Percentiles rank a stretch among this genome's conserved stretches.
Evolutionary conservation across 495 filamentous ascomycete species (phyloP).

Genomic region (Usnea hakonensis): DNA sequence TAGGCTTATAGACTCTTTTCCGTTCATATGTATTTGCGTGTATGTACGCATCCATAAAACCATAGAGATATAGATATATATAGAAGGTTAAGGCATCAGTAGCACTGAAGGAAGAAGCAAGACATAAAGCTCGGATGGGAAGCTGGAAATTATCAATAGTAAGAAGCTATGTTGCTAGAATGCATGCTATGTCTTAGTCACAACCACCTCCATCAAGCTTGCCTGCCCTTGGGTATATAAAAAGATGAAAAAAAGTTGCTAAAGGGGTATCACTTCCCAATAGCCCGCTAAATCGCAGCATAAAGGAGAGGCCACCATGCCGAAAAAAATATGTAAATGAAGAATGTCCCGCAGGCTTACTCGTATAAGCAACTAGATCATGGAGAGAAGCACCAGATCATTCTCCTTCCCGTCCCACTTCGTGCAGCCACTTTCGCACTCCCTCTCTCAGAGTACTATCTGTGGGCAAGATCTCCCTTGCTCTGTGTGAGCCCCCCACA

Average conservation of each 20-base stretch:
- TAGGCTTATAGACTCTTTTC: too few species aligned
- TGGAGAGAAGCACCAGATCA: background rate
- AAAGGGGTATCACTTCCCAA: constrained; percentile 2
- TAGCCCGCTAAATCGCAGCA: constrained; percentile 10
- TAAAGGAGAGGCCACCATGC: background rate
- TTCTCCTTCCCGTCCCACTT: constrained; percentile 29
- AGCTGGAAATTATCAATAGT: background rate
- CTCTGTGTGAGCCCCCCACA: constrained; percentile 29
- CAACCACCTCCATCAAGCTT: background rate
- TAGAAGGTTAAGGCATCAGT: too few species aligned
- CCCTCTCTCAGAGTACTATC: constrained; percentile 58
- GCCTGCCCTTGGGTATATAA: background rate
- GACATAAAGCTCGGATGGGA: background rate
- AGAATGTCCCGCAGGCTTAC: background rate
- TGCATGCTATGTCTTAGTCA: background rate
- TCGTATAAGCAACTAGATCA: background rate
- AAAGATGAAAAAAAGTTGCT: background rate
- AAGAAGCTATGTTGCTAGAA: background rate
- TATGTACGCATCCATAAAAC: too few species aligned
- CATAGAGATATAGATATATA: too few species aligned
- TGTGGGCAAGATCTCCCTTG: constrained; percentile 23
- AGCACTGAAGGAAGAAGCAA: too few species aligned
- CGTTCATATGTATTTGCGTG: too few species aligned
- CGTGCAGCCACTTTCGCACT: constrained; percentile 54
- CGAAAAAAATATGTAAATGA: background rate